A percentile compares a stretch with the other conserved stretches of the same genome.
Evolutionary conservation across 108 stramenopile genomes (phyloP).

Genomic region (Skeletonema grethae): DNA sequence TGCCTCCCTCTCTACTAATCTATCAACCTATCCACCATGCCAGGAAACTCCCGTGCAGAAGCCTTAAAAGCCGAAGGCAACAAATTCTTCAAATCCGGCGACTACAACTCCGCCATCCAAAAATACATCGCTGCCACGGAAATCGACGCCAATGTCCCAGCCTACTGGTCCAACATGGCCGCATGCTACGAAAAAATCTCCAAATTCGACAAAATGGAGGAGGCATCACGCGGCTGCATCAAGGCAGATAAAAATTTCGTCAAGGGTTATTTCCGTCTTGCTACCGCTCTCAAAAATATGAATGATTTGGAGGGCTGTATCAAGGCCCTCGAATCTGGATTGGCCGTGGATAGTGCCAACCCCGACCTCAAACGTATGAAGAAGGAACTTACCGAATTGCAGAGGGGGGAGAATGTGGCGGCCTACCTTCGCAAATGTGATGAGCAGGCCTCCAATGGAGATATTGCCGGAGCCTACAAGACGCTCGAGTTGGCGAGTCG

Average conservation of each 20-base stretch:
- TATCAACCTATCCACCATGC: slow-evolving; percentile 21
- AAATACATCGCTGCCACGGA: slow-evolving; percentile 91
- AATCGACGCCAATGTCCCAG: slow-evolving; percentile 73
- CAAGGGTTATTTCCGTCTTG: slow-evolving; percentile 96
- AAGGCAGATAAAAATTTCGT: slow-evolving; percentile 94
- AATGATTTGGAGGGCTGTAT: slow-evolving; percentile 82
- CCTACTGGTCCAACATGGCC: slow-evolving; percentile 93
- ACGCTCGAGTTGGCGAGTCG: slow-evolving; percentile 89
- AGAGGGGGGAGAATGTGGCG: slow-evolving; percentile 90
- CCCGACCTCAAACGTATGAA: slow-evolving; percentile 91
- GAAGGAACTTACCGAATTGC: slow-evolving; percentile 86
- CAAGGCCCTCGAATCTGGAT: slow-evolving; percentile 85
- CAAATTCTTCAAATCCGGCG: slow-evolving; percentile 84
- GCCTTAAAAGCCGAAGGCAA: slow-evolving; percentile 89
- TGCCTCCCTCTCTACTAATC: not conserved
- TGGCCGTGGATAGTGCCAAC: slow-evolving; percentile 81
- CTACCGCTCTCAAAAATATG: slow-evolving; percentile 82
- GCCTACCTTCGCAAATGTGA: slow-evolving; percentile 84
- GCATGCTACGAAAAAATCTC: slow-evolving; percentile 92
- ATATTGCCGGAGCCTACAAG: slow-evolving; percentile 89
- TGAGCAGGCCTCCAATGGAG: slow-evolving; percentile 85
- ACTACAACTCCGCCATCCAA: slow-evolving; percentile 80
- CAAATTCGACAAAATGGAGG: slow-evolving; percentile 90
- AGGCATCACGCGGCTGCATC: slow-evolving; percentile 91
- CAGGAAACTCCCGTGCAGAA: slow-evolving; percentile 66